Evolutionary conservation across 1,284 basidiomycete genomes (phyloP).

Genomic region (Ustilago vetiveriae): DNA sequence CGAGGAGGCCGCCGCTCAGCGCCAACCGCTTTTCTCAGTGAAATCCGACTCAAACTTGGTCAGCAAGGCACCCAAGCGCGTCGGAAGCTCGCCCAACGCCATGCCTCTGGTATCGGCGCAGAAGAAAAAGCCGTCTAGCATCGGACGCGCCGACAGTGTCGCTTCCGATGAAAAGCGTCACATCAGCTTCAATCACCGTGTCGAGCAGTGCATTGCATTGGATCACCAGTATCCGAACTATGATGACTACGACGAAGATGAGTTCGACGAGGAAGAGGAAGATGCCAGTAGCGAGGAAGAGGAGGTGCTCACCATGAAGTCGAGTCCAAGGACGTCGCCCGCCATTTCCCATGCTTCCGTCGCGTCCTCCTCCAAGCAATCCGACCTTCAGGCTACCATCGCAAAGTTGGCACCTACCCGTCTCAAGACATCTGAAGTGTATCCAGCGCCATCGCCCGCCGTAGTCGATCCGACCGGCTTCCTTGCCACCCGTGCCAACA

Average conservation of each 20-base stretch:
- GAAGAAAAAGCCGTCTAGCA: constrained; percentile 29
- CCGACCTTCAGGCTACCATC: constrained; percentile 70
- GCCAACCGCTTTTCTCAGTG: constrained; percentile 48
- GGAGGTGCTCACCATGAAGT: constrained; percentile 68
- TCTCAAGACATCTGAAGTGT: constrained; percentile 77
- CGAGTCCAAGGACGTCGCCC: constrained; percentile 46
- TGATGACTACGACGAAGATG: constrained; percentile 59
- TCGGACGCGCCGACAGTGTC: constrained; percentile 35
- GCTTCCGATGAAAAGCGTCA: constrained; percentile 73
- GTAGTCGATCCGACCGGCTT: constrained; percentile 74
- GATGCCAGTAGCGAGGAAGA: constrained; percentile 72
- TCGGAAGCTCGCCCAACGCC: constrained; percentile 39
- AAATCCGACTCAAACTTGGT: constrained; percentile 55
- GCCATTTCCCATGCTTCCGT: constrained; percentile 41
- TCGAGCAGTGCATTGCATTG: constrained; percentile 97
- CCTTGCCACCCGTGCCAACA: constrained; percentile 39
- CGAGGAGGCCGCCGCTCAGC: constrained; percentile 16
- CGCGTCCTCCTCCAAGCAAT: constrained; percentile 27
- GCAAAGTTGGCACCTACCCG: constrained; percentile 93
- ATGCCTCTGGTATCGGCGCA: constrained; percentile 38
- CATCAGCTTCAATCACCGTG: constrained; percentile 97
- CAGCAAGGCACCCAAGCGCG: constrained; percentile 29
- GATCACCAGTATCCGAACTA: constrained; percentile 66
- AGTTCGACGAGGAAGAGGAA: constrained; percentile 69
- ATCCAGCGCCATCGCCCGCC: constrained; percentile 69